Evolutionary conservation across 148 eudicot genomes (phyloP).

Genomic region (Rhododendron henanense): DNA sequence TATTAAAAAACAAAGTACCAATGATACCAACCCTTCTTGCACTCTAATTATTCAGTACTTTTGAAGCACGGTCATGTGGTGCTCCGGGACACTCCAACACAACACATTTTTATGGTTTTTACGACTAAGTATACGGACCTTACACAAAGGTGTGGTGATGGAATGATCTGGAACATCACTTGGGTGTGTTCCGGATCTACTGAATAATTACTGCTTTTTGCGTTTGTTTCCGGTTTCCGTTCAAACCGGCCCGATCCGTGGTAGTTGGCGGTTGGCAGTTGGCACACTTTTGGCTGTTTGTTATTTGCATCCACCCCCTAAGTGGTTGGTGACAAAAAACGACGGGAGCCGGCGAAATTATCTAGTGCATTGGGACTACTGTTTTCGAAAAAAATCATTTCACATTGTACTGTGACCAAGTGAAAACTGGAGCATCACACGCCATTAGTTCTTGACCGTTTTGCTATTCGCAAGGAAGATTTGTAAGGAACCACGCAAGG

Average conservation of each 20-base stretch:
- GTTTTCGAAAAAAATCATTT: not conserved
- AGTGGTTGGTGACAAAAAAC: not conserved
- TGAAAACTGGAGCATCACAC: too few relatives aligned
- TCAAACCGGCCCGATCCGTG: not conserved
- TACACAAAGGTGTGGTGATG: not conserved
- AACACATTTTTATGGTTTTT: too few relatives aligned
- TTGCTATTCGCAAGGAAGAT: too few relatives aligned
- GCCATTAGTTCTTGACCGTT: too few relatives aligned
- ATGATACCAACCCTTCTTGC: not conserved
- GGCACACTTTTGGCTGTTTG: not conserved
- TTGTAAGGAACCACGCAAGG: too few relatives aligned
- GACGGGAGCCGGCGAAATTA: not conserved
- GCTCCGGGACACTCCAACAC: too few relatives aligned
- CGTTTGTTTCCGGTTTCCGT: not conserved
- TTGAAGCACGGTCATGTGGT: too few relatives aligned
- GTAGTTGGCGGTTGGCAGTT: constrained; percentile 4
- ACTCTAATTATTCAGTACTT: too few relatives aligned
- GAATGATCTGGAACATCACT: too few relatives aligned
- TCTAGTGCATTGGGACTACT: not conserved
- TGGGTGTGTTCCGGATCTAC: not conserved
- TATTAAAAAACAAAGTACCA: not conserved
- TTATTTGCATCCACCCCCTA: not conserved
- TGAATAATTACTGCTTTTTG: not conserved
- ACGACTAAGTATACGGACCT: not conserved
- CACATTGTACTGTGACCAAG: not conserved